Evolutionary conservation across 2,329 filamentous ascomycete genomes (phyloP), one percentile per base, ranked within the genome.

Genomic region (Aspergillus melleus): DNA sequence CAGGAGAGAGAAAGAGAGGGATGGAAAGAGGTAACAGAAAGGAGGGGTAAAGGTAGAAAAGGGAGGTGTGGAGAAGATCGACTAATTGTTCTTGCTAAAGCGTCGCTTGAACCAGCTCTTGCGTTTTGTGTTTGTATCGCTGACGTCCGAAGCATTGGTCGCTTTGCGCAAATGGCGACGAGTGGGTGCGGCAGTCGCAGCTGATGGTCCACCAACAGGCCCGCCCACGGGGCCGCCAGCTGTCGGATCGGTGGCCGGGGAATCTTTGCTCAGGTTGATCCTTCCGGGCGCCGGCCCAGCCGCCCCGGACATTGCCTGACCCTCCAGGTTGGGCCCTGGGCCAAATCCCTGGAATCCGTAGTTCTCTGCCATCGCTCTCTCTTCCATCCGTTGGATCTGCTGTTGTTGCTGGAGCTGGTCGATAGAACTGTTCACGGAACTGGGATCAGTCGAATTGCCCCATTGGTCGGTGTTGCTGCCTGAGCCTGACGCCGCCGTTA

Each of bases 391-490:
- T 51, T 76, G 74, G 14, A 58, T 57, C 11, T 77, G 69, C 51
- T 76, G 74, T 51, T 75, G 73, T 54, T 87, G 84, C 59, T 82
- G 79, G 24, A 88, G 80, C 62, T 91, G 88, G 72, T 96, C 91
- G 67, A 96, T 86, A 1, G 92, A 96, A 78, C 91, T 96, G 78
- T 96, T 96, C 72, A 96, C 90, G 72, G 92, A 96, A 78, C 90
- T 95, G 79, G 91, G 93, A 72, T 96, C 92, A 61, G 92, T 96
- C 65, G 89, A 88, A 75, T 95, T 93, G 58, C 88, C 88, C 71
- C 86, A 88, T 12, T 88, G 88, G 59, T 96, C 92, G 55, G 81
- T 81, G 56, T 64, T 88, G 86, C 86, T 90, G 53, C 88, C 90
- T 11, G 88, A 87, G 19, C 70, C 73, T 4, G 61, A 88, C 19